Base-by-base conservation (phyloP, 169 alveolate genomes). In the Plasmodium vinckei region DNA sequence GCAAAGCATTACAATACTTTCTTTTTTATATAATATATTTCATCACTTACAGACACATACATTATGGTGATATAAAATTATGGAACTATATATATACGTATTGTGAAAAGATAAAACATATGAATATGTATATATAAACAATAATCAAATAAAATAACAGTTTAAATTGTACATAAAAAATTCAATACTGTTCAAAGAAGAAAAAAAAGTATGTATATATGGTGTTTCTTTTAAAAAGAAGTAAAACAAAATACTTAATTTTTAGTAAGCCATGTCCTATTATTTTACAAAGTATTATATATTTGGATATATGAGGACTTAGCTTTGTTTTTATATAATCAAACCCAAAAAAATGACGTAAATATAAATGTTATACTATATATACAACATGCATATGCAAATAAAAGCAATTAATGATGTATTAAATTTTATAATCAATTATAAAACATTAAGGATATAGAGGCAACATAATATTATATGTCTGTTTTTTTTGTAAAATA, bases 401-500 rank as follows among this genome's bases (percentile, higher is more conserved):
- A 42, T 10, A n/a, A 7, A n/a, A 7, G 5, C 59, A 49, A 12
- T 5, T 56, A n/a, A 0, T 13, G 25, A 13, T 19, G 21, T 6
- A 44, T 47, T 69, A n/a, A 46, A 69, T 69, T 69, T 69, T 69
- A 47, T 69, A 69, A 69, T 69, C 57, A 47, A 69, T 49, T 6
- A 56, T 69, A 69, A 69, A 69, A 69, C 46, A 39, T 7, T 69
- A 33, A 46, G 47, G 9, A 33, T 33, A 69, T 46, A 44, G 2
- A 23, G 33, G 47, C 9, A 39, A 19, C 39, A 63, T 51, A 49
- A 69, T 69, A 56, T n/a, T 15, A 23, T 25, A 69, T 19, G 13
- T 10, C 39, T 69, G 47, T 69, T 25, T 56, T 56, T 23, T 5
- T 60, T 69, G 19, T 23, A 15, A 15, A 13, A 13, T 51, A 12